A percentile compares a stretch with the other conserved stretches of the same genome.
Conservation (phyloP, 2,329 filamentous ascomycete genomes). For the Didymella sp. region DNA sequence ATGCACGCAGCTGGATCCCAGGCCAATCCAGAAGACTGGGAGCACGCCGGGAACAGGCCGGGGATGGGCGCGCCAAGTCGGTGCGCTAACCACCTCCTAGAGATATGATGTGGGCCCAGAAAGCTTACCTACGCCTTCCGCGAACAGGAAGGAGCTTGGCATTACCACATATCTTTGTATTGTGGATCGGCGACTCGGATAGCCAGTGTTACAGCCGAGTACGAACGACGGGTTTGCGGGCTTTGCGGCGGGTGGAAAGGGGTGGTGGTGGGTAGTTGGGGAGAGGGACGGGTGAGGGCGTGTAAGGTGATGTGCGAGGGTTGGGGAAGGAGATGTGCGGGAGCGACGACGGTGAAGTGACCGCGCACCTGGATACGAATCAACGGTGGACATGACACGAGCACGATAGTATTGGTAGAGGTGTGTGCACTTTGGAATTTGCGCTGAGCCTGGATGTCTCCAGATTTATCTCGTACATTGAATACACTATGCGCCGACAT, state of each 20-base stretch:
- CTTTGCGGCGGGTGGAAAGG: constrained; percentile 6
- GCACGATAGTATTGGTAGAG: constrained; percentile 12
- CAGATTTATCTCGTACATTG: constrained; percentile 12
- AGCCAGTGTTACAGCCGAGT: constrained; percentile 5
- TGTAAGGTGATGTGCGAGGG: background rate
- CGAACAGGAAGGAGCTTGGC: constrained; percentile 16
- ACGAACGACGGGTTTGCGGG: background rate
- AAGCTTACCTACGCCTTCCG: constrained; percentile 19
- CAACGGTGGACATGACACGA: constrained; percentile 16
- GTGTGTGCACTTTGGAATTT: constrained; percentile 12
- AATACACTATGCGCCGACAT: constrained; percentile 14
- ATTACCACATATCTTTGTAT: constrained; percentile 9
- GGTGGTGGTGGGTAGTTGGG: constrained; percentile 6
- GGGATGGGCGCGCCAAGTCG: background rate
- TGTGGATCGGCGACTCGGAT: constrained; percentile 4
- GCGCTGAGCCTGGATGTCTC: constrained; percentile 13
- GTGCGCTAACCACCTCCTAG: background rate
- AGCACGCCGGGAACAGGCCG: constrained; percentile 3
- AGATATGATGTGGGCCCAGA: constrained; percentile 10
- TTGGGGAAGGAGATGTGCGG: background rate
- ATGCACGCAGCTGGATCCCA: constrained; percentile 4
- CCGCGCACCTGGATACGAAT: constrained; percentile 4
- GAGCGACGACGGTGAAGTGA: background rate
- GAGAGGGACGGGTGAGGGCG: constrained; percentile 1
- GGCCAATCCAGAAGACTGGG: constrained; percentile 7